Conservation (phyloP, 1,139 yeast genomes). For the Candida sojae region DNA sequence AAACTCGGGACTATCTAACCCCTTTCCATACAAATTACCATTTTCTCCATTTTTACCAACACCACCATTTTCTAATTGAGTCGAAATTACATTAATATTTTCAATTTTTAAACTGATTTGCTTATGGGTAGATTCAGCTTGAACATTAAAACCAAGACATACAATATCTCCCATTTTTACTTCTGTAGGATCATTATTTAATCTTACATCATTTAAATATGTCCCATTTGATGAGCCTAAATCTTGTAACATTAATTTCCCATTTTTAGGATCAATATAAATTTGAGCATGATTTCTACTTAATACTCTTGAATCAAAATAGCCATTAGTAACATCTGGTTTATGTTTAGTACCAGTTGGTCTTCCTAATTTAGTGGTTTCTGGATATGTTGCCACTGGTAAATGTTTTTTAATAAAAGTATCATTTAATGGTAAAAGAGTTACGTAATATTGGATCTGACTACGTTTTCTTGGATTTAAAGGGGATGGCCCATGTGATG, state of each 20-base stretch:
- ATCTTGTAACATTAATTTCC: conserved; percentile 78
- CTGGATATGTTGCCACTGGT: conserved; percentile 80
- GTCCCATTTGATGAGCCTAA: conserved; percentile 94
- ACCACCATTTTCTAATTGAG: conserved; percentile 17
- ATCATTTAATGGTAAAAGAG: conserved; percentile 73
- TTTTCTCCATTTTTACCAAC: conserved; percentile 13
- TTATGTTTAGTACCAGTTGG: conserved; percentile 74
- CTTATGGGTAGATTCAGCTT: conserved; percentile 77
- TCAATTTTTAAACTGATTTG: conserved; percentile 83
- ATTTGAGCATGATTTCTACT: conserved; percentile 93
- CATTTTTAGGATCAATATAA: conserved; percentile 67
- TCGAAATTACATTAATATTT: conserved; percentile 61
- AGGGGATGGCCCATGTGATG: conserved; percentile 12
- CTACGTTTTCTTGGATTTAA: conserved; percentile 26
- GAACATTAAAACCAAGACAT: conserved; percentile 90
- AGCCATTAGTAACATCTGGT: conserved; percentile 84
- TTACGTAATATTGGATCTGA: conserved; percentile 54
- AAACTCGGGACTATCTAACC: conserved; percentile 29
- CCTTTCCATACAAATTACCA: conserved; percentile 3
- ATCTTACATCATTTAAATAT: conserved; percentile 74
- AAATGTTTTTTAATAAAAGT: conserved; percentile 81
- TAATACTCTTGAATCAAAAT: conserved; percentile 89
- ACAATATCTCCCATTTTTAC: conserved; percentile 75
- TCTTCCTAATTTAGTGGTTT: conserved; percentile 83
- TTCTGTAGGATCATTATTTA: conserved; percentile 65